Base-by-base conservation (phyloP, 306 rosid species). In the Prinsepia uniflora region DNA sequence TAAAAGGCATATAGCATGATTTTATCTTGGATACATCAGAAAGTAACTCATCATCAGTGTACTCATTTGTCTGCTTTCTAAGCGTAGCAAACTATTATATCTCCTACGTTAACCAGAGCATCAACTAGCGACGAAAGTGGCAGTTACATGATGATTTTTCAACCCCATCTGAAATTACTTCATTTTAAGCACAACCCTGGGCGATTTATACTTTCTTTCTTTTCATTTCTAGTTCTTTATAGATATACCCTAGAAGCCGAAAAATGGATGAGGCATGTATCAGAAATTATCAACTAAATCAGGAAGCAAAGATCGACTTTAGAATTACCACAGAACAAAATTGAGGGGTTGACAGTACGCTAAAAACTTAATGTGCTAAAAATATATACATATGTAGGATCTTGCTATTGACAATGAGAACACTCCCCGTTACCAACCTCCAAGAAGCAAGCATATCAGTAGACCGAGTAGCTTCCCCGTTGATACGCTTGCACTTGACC, bases 391-490 rank as follows among this genome's bases (percentile, higher is more conserved):
- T 59, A 30, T 39, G 18, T 14, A 6, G 64, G 62, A 59, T 59
- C 6, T 0, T 13, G 34, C 43, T 34, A 22, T 17, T 61, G 7
- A 5, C 67, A n/a, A 18, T 20, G 2, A 19, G 17, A 18, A 10
- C 49, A 42, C 42, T 42, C 17, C 17, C 6, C 18, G 22, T 61
- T 39, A 39, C 22, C 65, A 39, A 61, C 65, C 46, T 39, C 47
- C 65, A 10, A 70, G 8, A 20, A 42, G 54, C 53, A 41, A 22
- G 65, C 22, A 42, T 40, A 56, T n/a, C 42, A 69, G 53, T 8
- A 55, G 7, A 69, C 13, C 9, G 9, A 54, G 41, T 30, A 20
- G 73, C 42, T 12, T 55, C 64, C 64, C 74, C 74, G 41, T 55
- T 53, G 63, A 17, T 56, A 54, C 7, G 22, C 55, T 43, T 34